Base-by-base conservation (phyloP, 441 rosid genomes). In the Euphorbia neoarborescens region DNA sequence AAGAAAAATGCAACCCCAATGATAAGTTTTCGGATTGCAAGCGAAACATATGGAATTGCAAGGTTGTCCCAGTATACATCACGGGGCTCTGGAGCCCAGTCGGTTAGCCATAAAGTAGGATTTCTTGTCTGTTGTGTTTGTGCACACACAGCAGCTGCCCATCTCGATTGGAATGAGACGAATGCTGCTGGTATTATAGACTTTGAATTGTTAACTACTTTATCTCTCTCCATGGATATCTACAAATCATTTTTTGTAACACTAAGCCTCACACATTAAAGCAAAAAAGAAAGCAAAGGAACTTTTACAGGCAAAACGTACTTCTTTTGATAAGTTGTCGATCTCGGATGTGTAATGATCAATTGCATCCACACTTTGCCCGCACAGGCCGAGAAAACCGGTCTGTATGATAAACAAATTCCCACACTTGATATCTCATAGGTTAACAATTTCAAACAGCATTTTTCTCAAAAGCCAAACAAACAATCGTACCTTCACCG, bases 111-210 rank as follows among this genome's bases (percentile, higher is more conserved):
- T 30, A 79, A 57, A 63, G 97, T 87, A 19, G 99, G 98, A 75
- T 94, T 85, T 84, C 94, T 82, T 68, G 94, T 75, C 79, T 90
- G 99, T 78, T 94, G 98, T 67, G 98, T 94, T 75, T 94, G 98
- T 70, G 98, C 98, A 76, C 99, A 92, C 66, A 92, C 94, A 61
- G 97, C 96, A 51, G 99, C 99, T 69, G 83, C 98, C 97, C 97
- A 92, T 64, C 96, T 85, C 73, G 87, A 81, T 81, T 85, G 87
- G 76, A 94, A 94, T 72, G 99, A 94, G 46, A 94, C 97, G 80
- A 94, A 94, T 70, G 99, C 85, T 54, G 91, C 91, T 32, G 98
- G 97, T 75, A 92, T 84, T 66, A 94, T 81, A 25, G 87, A 85
- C 74, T 83, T 87, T 8, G 83, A 61, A 65, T 85, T 85, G 46